Percentiles rank a stretch among this genome's conserved stretches.
Conservation (phyloP, 495 filamentous ascomycete genomes). For the Trichoderma virens region DNA sequence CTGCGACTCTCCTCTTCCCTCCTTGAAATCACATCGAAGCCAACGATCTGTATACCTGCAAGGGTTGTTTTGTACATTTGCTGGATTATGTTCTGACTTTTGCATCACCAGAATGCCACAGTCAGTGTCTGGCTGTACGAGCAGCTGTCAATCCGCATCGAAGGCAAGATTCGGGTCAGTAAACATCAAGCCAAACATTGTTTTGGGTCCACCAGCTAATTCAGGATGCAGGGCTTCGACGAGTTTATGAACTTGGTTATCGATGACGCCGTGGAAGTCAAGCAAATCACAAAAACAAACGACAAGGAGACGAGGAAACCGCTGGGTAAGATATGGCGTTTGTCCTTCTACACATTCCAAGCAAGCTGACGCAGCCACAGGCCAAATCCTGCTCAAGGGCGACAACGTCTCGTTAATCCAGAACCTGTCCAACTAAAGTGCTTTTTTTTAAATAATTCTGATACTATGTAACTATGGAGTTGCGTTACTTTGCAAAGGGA, state of each 20-base stretch:
- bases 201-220: conserved; percentile 11
- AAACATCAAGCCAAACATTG: neutral
- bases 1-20: no score
- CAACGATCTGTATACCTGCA: neutral
- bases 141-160: conserved; percentile 85
- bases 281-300: conserved; percentile 71
- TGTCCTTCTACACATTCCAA: neutral
- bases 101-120: conserved; percentile 54
- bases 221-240: conserved; percentile 66
- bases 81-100: neutral
- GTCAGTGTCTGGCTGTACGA: conserved; percentile 97
- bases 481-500: neutral
- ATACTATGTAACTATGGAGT: conserved; percentile 17
- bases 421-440: conserved; percentile 47
- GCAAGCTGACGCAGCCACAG: conserved; percentile 41
- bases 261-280: conserved; percentile 89
- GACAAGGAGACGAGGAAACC: conserved; percentile 65
- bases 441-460: conserved; percentile 10
- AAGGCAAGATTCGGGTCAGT: conserved; percentile 85
- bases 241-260: conserved; percentile 99
- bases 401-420: conserved; percentile 97
- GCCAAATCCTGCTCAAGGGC: conserved; percentile 93
- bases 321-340: conserved; percentile 55
- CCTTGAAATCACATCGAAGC: neutral
- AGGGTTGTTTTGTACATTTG: neutral